These are phyloP conservation scores for Marasmius oreades DNA, from an alignment of 1,284 basidiomycete genomes.

Conservation along the genomic window DNA sequence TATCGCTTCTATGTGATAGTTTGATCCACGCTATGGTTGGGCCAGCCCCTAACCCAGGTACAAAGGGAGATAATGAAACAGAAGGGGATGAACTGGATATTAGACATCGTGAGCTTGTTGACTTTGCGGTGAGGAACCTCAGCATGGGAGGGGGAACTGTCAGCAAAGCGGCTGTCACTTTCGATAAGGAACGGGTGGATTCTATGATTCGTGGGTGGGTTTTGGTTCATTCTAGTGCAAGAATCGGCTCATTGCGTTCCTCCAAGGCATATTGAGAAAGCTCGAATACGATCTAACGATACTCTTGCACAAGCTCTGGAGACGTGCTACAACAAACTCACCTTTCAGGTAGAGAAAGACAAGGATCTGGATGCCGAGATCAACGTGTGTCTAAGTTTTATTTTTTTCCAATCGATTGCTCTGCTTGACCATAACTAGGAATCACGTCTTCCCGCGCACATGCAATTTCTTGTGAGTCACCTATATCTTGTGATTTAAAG, in stretches of 20 bases:
- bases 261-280: slow-evolving; percentile 58
- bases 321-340: slow-evolving; percentile 46
- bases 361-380: slow-evolving; percentile 65
- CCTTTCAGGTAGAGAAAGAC: slow-evolving; percentile 40
- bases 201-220: slow-evolving; percentile 56
- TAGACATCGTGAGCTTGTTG: slow-evolving; percentile 44
- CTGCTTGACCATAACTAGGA: slow-evolving; percentile 30
- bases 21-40: slow-evolving; percentile 54
- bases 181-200: slow-evolving; percentile 53
- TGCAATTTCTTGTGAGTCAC: slow-evolving; percentile 63
- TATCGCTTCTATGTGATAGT: slow-evolving; percentile 50
- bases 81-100: slow-evolving; percentile 35
- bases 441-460: slow-evolving; percentile 60
- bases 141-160: slow-evolving; percentile 39
- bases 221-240: neutral
- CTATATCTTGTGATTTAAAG: no score
- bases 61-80: slow-evolving; percentile 39
- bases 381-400: slow-evolving; percentile 36
- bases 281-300: slow-evolving; percentile 63
- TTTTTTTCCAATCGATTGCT: slow-evolving; percentile 3
- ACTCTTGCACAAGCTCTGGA: slow-evolving; percentile 55
- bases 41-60: neutral
- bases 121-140: slow-evolving; percentile 44
- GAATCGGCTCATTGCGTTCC: slow-evolving; percentile 7
- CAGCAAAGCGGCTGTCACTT: slow-evolving; percentile 49